A percentile compares a stretch with the other conserved stretches of the same genome.
phyloP scores from a whole-genome alignment of 176 grass and related monocot genomes.

The Oryza glaberrima region DNA sequence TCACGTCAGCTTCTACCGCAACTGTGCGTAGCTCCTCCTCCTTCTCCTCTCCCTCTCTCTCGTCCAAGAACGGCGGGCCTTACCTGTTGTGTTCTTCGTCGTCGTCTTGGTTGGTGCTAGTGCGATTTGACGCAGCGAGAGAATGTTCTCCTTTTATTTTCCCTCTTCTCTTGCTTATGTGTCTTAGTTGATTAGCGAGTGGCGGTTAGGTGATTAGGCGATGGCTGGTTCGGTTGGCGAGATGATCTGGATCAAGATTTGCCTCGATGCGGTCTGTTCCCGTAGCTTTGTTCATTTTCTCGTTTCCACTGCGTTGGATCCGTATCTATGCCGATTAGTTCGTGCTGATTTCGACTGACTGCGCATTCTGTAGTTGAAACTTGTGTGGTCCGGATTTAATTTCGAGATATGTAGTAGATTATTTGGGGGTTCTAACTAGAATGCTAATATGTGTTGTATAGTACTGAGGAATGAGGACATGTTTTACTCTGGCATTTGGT shows the following conservation, averaged over 20 bases:
- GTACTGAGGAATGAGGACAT: neutral
- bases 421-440: neutral
- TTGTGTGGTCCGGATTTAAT: neutral
- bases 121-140: neutral
- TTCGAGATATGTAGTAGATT: neutral
- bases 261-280: neutral
- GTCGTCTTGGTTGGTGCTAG: neutral
- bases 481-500: neutral
- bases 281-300: neutral
- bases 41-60: too few species aligned
- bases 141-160: neutral
- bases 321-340: neutral
- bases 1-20: conserved; percentile 52
- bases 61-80: neutral
- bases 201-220: neutral
- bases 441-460: neutral
- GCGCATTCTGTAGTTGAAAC: neutral
- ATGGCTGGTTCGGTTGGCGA: neutral
- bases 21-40: conserved; percentile 14
- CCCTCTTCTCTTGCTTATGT: neutral
- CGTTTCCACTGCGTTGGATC: neutral
- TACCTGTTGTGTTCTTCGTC: neutral
- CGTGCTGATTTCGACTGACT: neutral
- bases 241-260: neutral
- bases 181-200: neutral